phyloP scores from a whole-genome alignment of 306 rosid genomes.

The Amphicarpaea edgeworthii region DNA sequence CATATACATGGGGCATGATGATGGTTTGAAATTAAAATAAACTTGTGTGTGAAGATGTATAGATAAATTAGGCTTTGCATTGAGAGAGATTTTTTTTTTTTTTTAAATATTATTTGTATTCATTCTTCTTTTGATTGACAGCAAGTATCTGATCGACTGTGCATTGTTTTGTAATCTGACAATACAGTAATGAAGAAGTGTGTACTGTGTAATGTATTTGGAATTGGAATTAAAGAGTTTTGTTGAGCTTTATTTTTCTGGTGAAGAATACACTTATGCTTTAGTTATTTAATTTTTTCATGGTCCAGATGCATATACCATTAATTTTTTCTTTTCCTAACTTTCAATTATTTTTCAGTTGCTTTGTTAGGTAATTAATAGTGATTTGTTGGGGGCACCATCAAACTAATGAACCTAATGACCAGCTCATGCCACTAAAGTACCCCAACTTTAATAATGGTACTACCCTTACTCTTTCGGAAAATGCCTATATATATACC shows the following conservation, averaged over 20 bases:
- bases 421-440: neutral
- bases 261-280: neutral
- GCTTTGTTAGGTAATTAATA: constrained; percentile 1
- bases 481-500: too few species aligned
- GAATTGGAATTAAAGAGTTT: neutral
- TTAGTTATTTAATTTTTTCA: neutral
- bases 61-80: neutral
- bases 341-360: neutral
- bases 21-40: constrained; percentile 21
- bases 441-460: constrained; percentile 7
- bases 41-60: constrained; percentile 29
- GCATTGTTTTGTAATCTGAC: neutral
- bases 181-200: constrained; percentile 28
- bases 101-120: neutral
- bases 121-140: neutral
- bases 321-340: constrained; percentile 3
- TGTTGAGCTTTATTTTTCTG: neutral
- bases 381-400: neutral
- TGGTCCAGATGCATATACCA: neutral
- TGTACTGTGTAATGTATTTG: constrained; percentile 10
- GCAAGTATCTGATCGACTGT: too few species aligned
- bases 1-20: constrained; percentile 6
- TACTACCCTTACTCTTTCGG: neutral
- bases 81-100: neutral
- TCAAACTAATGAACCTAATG: neutral